Percentiles rank a stretch among this genome's conserved stretches.
phyloP scores from a whole-genome alignment of 83 land plant genomes.

The Thuja plicata region DNA sequence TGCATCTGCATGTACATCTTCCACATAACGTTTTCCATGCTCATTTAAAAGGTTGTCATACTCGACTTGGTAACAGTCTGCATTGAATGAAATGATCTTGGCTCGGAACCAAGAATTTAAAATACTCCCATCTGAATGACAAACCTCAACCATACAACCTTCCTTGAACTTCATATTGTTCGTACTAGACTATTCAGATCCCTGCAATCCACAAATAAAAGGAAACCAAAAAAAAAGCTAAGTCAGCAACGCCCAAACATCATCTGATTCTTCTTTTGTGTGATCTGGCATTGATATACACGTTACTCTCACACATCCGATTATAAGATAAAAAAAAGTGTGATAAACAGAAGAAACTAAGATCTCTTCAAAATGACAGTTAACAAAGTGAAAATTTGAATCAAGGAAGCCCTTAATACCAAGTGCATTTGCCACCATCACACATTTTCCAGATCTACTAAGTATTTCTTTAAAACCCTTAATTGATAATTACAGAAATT shows the following conservation, averaged over 20 bases:
- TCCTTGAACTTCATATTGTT: slow-evolving; percentile 12
- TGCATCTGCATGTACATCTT: slow-evolving; percentile 36
- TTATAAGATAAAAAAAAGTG: neutral
- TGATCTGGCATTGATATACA: neutral
- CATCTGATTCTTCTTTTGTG: neutral
- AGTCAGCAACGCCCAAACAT: neutral
- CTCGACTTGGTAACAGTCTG: slow-evolving; percentile 34
- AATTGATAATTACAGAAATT: neutral
- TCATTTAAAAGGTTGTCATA: slow-evolving; percentile 19
- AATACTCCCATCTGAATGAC: slow-evolving; percentile 22
- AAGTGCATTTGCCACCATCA: neutral
- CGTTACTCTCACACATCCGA: neutral
- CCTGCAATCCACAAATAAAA: neutral
- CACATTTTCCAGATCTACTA: neutral
- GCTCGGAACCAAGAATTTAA: slow-evolving; percentile 50
- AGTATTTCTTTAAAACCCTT: neutral
- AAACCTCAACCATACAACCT: slow-evolving; percentile 51
- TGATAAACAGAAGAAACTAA: neutral
- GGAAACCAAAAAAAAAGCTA: neutral
- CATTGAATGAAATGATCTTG: slow-evolving; percentile 45
- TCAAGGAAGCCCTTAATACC: neutral
- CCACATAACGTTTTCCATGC: slow-evolving; percentile 8
- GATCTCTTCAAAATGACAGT: neutral
- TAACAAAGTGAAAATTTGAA: neutral
- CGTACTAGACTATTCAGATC: neutral